Conservation (phyloP, 495 filamentous ascomycete species). For the Rhypophila decipiens region DNA sequence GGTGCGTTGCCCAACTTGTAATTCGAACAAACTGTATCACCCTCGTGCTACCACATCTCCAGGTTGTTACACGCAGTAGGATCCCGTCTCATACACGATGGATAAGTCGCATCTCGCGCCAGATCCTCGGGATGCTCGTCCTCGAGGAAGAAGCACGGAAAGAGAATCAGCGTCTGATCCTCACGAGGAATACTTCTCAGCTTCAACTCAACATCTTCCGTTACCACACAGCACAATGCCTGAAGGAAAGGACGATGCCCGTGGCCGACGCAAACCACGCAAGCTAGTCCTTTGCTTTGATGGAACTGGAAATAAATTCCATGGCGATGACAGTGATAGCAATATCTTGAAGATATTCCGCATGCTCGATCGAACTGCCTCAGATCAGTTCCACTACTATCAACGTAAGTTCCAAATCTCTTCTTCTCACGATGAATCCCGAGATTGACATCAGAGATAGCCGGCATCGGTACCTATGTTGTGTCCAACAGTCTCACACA, state of each 20-base stretch:
- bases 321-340: constrained; percentile 72
- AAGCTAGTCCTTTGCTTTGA: constrained; percentile 80
- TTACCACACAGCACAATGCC: constrained; percentile 16
- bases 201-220: constrained; percentile 13
- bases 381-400: constrained; percentile 61
- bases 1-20: too few relatives aligned
- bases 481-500: constrained; percentile 59
- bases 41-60: too few relatives aligned
- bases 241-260: neutral
- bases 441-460: constrained; percentile 32
- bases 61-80: too few relatives aligned
- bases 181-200: constrained; percentile 20
- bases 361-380: constrained; percentile 50
- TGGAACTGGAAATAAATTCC: constrained; percentile 84
- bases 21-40: too few relatives aligned
- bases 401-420: constrained; percentile 41
- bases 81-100: constrained; percentile 13
- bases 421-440: neutral
- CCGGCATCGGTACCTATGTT: constrained; percentile 86
- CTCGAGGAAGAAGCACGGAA: neutral
- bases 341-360: constrained; percentile 85
- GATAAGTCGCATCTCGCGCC: constrained; percentile 20
- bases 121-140: constrained; percentile 2
- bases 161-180: constrained; percentile 1
- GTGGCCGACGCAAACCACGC: constrained; percentile 16